phyloP scores from a whole-genome alignment of 345 rosid species.

The Erodium maritimum region DNA sequence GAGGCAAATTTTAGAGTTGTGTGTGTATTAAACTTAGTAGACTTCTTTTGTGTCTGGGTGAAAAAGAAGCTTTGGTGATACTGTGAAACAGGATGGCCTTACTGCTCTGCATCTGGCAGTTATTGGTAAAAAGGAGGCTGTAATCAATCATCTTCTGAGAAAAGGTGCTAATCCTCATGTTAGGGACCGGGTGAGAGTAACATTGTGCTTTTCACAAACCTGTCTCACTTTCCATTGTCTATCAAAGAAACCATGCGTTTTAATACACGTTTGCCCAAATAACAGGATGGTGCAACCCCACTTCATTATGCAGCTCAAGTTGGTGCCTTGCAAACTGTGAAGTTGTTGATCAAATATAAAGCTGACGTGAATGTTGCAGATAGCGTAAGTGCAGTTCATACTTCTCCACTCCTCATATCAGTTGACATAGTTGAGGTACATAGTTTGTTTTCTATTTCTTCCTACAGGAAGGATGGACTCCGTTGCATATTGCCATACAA shows the following conservation, averaged over 20 bases:
- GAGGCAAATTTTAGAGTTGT: slow-evolving; percentile 31
- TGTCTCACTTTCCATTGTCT: neutral
- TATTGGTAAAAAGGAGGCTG: slow-evolving; percentile 85
- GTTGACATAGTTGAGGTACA: slow-evolving; percentile 7
- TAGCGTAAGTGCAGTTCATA: slow-evolving; percentile 27
- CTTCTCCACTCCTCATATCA: neutral
- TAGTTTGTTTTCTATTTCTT: slow-evolving; percentile 4
- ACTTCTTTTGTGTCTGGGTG: slow-evolving; percentile 3
- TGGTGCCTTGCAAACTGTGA: slow-evolving; percentile 63
- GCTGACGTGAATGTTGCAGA: slow-evolving; percentile 54
- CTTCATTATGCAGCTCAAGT: slow-evolving; percentile 91
- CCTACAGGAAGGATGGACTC: slow-evolving; percentile 92
- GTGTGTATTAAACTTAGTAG: neutral
- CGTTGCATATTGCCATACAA: slow-evolving; percentile 78
- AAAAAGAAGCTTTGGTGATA: neutral
- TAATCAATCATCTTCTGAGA: slow-evolving; percentile 79
- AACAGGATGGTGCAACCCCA: slow-evolving; percentile 75
- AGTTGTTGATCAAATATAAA: slow-evolving; percentile 55
- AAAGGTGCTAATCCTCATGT: slow-evolving; percentile 82
- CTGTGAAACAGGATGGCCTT: slow-evolving; percentile 43
- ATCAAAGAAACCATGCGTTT: too few relatives aligned
- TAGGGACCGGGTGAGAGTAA: slow-evolving; percentile 49
- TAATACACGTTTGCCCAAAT: neutral
- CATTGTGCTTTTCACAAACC: neutral
- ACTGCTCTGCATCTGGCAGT: slow-evolving; percentile 78